Evolutionary conservation across 2,329 filamentous ascomycete species (phyloP).

Genomic region (Decorospora gaudefroyi): DNA sequence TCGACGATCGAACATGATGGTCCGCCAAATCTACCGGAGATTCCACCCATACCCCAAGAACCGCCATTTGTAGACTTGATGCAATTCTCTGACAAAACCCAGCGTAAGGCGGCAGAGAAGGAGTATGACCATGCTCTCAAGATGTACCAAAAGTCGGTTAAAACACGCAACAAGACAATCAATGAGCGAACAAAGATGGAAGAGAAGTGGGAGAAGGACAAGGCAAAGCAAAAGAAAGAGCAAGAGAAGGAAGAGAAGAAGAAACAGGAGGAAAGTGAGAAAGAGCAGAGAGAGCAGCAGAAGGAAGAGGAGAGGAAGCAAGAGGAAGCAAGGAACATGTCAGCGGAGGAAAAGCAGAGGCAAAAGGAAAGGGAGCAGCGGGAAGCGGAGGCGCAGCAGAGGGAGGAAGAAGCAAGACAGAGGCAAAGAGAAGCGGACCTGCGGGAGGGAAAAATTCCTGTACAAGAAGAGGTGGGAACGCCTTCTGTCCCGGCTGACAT

Average conservation of each 20-base stretch:
- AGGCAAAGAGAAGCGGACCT: conserved; percentile 13
- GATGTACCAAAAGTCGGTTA: conserved; percentile 67
- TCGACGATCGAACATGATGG: conserved; percentile 1
- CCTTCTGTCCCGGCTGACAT: conserved; percentile 9
- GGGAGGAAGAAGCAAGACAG: conserved; percentile 20
- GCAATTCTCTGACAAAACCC: conserved; percentile 65
- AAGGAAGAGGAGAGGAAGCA: conserved; percentile 27
- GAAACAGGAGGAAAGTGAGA: conserved; percentile 1
- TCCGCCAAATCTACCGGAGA: conserved; percentile 49
- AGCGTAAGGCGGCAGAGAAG: conserved; percentile 70
- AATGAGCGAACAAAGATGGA: conserved; percentile 65
- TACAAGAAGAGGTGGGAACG: conserved; percentile 14
- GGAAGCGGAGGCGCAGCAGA: conserved; percentile 10
- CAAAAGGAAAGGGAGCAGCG: conserved; percentile 16
- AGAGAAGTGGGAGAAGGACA: conserved; percentile 47
- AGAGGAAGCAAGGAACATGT: conserved; percentile 10
- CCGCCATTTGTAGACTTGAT: conserved; percentile 62
- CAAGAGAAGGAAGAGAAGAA: conserved; percentile 32
- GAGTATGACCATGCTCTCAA: conserved; percentile 67
- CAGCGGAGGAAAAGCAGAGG: conserved; percentile 11
- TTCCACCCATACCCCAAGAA: conserved; percentile 59
- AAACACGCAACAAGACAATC: conserved; percentile 67
- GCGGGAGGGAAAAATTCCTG: conserved; percentile 10
- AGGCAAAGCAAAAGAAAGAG: conserved; percentile 34
- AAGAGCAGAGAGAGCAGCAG: conserved; percentile 28